Percentiles rank a stretch among this genome's conserved stretches.
phyloP scores from a whole-genome alignment of 164 flowering plant species.

The Annona cherimola region DNA sequence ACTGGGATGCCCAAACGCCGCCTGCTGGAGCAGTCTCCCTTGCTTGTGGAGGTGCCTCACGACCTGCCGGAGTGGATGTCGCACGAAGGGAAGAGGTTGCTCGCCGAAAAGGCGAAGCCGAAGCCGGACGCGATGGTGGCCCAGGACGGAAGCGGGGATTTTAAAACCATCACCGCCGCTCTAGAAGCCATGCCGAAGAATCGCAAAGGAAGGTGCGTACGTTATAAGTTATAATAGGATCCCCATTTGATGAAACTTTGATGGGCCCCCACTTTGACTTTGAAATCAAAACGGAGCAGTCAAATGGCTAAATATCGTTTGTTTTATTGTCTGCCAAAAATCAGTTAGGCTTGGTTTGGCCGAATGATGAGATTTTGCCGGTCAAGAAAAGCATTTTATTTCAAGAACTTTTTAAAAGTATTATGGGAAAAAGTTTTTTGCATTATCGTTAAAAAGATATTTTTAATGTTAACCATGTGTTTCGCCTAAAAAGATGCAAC shows the following conservation, averaged over 20 bases:
- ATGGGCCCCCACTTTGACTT: too few relatives aligned
- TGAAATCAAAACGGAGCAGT: too few relatives aligned
- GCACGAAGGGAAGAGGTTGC: constrained; percentile 37
- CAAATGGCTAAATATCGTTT: too few relatives aligned
- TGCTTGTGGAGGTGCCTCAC: constrained; percentile 13
- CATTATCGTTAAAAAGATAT: too few relatives aligned
- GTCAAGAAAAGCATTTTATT: too few relatives aligned
- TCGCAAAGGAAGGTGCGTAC: constrained; percentile 32
- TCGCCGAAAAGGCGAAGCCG: constrained; percentile 20
- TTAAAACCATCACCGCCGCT: constrained; percentile 54
- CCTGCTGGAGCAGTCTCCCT: constrained; percentile 1
- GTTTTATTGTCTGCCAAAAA: too few relatives aligned
- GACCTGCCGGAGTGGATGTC: constrained; percentile 46
- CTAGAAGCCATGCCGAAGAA: constrained; percentile 48
- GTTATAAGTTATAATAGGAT: not conserved
- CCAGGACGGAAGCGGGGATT: constrained; percentile 76
- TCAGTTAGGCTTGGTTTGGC: too few relatives aligned
- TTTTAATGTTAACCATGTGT: too few relatives aligned
- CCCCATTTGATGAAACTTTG: not conserved
- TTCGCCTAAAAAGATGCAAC: too few relatives aligned
- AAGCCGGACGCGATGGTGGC: constrained; percentile 66
- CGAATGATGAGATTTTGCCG: too few relatives aligned
- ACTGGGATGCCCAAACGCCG: constrained; percentile 17
- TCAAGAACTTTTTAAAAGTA: too few relatives aligned
- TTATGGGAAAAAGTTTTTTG: too few relatives aligned